Percentiles rank a stretch among this genome's conserved stretches.
Evolutionary conservation across 1,139 yeast genomes (phyloP).

Genomic region (Eremothecium sinecaudum): DNA sequence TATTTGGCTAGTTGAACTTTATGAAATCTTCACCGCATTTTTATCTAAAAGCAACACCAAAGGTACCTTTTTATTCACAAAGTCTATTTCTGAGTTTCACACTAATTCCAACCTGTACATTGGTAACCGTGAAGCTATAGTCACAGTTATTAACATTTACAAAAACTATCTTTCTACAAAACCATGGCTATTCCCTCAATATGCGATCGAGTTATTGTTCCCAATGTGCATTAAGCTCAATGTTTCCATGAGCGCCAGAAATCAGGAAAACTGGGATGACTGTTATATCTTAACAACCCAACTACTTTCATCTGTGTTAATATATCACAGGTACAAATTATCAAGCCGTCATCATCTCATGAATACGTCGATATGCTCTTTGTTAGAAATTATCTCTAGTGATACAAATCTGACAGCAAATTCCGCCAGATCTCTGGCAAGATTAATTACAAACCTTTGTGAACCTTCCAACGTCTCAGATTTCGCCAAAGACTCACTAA

Average conservation of each 20-base stretch:
- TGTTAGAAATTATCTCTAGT: slow-evolving; percentile 40
- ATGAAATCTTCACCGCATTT: slow-evolving; percentile 15
- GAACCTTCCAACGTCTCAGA: slow-evolving; percentile 43
- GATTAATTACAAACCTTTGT: slow-evolving; percentile 60
- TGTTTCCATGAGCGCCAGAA: slow-evolving; percentile 3
- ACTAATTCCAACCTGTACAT: slow-evolving; percentile 12
- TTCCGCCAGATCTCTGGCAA: slow-evolving; percentile 41
- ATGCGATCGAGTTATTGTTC: slow-evolving; percentile 46
- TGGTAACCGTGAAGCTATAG: slow-evolving; percentile 4
- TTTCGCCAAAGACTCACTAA: slow-evolving; percentile 34
- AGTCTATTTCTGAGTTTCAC: slow-evolving; percentile 24
- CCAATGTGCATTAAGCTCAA: slow-evolving; percentile 32
- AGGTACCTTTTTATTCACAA: slow-evolving; percentile 20
- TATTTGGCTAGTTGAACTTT: slow-evolving; percentile 19
- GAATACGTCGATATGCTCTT: slow-evolving; percentile 38
- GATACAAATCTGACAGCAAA: slow-evolving; percentile 14
- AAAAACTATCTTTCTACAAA: slow-evolving; percentile 39
- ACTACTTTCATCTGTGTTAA: slow-evolving; percentile 45
- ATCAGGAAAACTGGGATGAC: slow-evolving; percentile 14
- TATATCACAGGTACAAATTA: slow-evolving; percentile 62
- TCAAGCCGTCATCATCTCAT: slow-evolving; percentile 66
- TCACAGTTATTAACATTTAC: slow-evolving; percentile 25
- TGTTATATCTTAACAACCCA: slow-evolving; percentile 37
- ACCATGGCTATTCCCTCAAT: slow-evolving; percentile 60
- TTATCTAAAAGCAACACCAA: slow-evolving; percentile 18